Conservation (phyloP, 2,329 filamentous ascomycete species). For the Arachnomyces sp. region DNA sequence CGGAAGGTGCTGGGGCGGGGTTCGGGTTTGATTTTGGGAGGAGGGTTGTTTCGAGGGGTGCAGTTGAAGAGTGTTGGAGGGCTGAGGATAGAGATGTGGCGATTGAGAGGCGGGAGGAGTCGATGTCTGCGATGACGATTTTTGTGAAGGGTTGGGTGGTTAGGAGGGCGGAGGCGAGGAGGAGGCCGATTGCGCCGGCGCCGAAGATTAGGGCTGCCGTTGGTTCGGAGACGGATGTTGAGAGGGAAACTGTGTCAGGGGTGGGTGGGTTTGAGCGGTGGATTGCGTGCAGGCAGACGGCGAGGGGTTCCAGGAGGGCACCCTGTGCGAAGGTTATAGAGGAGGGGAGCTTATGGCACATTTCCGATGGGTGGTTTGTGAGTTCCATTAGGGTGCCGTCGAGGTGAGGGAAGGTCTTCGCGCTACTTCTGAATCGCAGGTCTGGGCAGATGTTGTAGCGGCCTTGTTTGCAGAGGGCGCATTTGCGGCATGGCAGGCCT, state of each 20-base stretch:
- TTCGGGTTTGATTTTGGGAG: constrained; percentile 25
- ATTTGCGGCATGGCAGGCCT: constrained; percentile 68
- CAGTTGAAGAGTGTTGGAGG: constrained; percentile 21
- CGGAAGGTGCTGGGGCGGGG: constrained; percentile 24
- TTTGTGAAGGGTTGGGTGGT: constrained; percentile 45
- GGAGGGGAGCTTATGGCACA: constrained; percentile 51
- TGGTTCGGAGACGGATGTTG: constrained; percentile 30
- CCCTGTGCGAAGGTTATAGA: constrained; percentile 47
- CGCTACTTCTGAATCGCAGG: constrained; percentile 51
- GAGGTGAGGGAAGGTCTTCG: constrained; percentile 53
- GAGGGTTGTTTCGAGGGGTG: constrained; percentile 20
- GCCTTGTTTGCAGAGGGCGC: constrained; percentile 46
- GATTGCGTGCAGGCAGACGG: constrained; percentile 53
- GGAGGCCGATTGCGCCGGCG: constrained; percentile 52
- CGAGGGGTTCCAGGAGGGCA: constrained; percentile 52
- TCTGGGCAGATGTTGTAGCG: constrained; percentile 55
- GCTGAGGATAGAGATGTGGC: constrained; percentile 34
- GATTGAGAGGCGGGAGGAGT: constrained; percentile 48
- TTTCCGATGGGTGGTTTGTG: constrained; percentile 53
- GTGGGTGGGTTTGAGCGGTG: constrained; percentile 44
- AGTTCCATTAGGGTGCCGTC: constrained; percentile 57
- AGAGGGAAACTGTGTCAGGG: constrained; percentile 27
- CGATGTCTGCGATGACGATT: constrained; percentile 55
- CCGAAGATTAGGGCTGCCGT: constrained; percentile 51
- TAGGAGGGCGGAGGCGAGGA: constrained; percentile 51